Conservation (phyloP, 2,329 filamentous ascomycete genomes). For the Lojkania enalia region DNA sequence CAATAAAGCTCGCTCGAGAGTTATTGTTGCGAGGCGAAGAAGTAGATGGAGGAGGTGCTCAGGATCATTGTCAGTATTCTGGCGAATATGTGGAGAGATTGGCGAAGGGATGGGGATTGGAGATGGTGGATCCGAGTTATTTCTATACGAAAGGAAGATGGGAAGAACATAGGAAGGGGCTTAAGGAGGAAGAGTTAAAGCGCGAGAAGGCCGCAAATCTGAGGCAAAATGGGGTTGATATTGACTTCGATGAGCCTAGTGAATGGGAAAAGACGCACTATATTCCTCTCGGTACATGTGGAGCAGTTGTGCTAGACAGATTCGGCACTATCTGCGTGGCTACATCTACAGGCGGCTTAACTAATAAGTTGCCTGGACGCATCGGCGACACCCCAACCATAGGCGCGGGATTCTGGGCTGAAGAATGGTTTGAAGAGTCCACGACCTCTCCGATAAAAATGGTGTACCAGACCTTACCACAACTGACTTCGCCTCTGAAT, state of each 20-base stretch:
- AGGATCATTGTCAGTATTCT: conserved; percentile 71
- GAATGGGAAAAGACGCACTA: conserved; percentile 67
- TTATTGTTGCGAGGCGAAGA: conserved; percentile 70
- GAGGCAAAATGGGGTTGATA: neutral
- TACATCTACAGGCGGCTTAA: conserved; percentile 74
- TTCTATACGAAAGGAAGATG: conserved; percentile 79
- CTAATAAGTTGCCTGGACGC: conserved; percentile 83
- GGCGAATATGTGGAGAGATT: conserved; percentile 70
- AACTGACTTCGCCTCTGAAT: conserved; percentile 30
- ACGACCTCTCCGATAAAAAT: neutral
- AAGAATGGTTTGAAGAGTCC: conserved; percentile 68
- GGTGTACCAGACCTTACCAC: neutral
- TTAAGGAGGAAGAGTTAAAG: conserved; percentile 50
- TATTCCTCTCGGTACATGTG: conserved; percentile 81
- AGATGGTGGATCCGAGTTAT: conserved; percentile 69
- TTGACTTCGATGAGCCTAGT: conserved; percentile 28
- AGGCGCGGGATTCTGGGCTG: conserved; percentile 88
- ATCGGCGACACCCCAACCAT: conserved; percentile 85
- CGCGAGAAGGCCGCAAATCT: conserved; percentile 37
- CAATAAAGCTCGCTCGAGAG: conserved; percentile 71
- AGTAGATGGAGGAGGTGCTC: conserved; percentile 62
- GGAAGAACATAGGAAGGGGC: conserved; percentile 72
- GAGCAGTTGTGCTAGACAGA: conserved; percentile 79
- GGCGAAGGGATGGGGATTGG: conserved; percentile 69
- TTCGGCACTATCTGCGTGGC: conserved; percentile 71